Evolutionary conservation across 495 filamentous ascomycete genomes (phyloP).

Genomic region (Usnea hakonensis): DNA sequence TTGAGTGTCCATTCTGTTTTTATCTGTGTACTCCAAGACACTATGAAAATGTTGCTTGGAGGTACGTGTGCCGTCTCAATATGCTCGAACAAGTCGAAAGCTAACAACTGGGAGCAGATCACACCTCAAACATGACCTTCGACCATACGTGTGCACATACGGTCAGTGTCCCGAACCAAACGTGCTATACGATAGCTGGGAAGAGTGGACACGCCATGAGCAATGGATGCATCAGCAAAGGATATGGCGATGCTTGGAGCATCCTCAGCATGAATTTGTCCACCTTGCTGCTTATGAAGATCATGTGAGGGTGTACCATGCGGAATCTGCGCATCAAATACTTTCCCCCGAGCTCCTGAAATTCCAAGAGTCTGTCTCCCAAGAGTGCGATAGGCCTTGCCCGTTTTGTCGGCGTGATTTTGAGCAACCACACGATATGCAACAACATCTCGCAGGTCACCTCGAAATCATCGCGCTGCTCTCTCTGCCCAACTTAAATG

Average conservation of each 20-base stretch:
- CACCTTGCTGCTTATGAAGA: conserved; percentile 1
- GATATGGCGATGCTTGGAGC: conserved; percentile 15
- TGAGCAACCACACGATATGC: conserved; percentile 7
- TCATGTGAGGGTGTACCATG: conserved; percentile 4
- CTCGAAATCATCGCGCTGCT: conserved; percentile 2
- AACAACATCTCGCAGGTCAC: conserved; percentile 12
- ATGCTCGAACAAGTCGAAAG: background rate
- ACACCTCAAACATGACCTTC: conserved; percentile 29
- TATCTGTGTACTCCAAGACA: conserved; percentile 20
- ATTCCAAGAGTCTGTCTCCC: conserved; percentile 4
- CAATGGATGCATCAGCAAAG: conserved; percentile 13
- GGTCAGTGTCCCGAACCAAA: conserved; percentile 22
- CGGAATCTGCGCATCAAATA: background rate
- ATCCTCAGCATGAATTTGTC: background rate
- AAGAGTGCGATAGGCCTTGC: conserved; percentile 9
- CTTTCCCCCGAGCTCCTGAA: conserved; percentile 1
- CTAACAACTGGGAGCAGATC: conserved; percentile 8
- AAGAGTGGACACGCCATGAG: conserved; percentile 31
- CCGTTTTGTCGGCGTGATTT: conserved; percentile 1
- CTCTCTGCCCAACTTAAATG: background rate
- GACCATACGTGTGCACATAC: conserved; percentile 30
- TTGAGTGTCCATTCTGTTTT: conserved; percentile 25
- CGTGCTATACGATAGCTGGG: conserved; percentile 24
- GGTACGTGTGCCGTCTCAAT: background rate
- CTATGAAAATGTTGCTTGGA: conserved; percentile 13